Evolutionary conservation across 129 eudicot genomes (phyloP).

Genomic region (Scalesia atractyloides): DNA sequence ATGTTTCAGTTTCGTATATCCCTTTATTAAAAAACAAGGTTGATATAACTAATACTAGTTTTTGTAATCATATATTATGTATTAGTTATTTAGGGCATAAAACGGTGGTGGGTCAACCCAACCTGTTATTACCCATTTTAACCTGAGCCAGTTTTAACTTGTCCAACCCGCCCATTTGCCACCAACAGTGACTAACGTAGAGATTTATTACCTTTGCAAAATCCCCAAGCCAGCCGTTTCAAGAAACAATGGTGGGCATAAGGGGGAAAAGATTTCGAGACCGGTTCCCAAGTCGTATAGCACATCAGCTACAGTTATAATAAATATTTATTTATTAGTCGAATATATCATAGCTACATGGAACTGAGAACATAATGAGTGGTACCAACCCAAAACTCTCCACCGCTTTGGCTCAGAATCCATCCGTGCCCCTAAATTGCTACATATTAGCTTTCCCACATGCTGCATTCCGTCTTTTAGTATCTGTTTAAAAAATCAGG

Average conservation of each 20-base stretch:
- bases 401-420: slow-evolving; percentile 97
- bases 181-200: background rate
- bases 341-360: background rate
- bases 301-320: slow-evolving; percentile 73
- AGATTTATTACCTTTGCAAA: slow-evolving; percentile 64
- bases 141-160: background rate
- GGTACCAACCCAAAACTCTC: slow-evolving; percentile 78
- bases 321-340: background rate
- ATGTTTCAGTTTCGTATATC: background rate
- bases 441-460: slow-evolving; percentile 85
- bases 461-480: slow-evolving; percentile 97
- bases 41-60: background rate
- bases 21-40: background rate
- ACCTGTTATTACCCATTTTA: slow-evolving; percentile 4
- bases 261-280: slow-evolving; percentile 81
- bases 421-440: slow-evolving; percentile 92
- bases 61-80: background rate
- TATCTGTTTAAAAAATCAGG: slow-evolving; percentile 45
- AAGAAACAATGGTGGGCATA: slow-evolving; percentile 93
- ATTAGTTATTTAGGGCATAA: background rate
- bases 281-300: slow-evolving; percentile 92
- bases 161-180: background rate
- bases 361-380: background rate
- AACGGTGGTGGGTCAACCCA: background rate
- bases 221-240: slow-evolving; percentile 95